Base-by-base conservation (phyloP, 208 protist species). In the Leptomonas pyrrhocoris region DNA sequence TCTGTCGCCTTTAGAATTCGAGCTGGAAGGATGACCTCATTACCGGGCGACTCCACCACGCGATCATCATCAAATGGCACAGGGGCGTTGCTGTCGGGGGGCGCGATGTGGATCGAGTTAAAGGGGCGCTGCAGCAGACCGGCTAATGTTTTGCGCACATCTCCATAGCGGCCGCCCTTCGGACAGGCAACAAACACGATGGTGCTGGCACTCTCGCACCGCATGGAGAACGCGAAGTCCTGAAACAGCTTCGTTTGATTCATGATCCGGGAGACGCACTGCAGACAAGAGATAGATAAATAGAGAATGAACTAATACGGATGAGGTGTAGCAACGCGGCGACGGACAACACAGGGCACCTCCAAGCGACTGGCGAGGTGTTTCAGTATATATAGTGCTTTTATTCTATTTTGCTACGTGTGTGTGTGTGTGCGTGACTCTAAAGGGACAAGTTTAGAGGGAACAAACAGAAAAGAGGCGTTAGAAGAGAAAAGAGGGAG, bases 61-160 rank as follows among this genome's bases (percentile, higher is more conserved):
- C 48, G 55, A 27, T 77, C 59, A 57, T 84, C 76, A 57, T 74
- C 65, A 34, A 88, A 79, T 3, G 71, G 75, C 50, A 54, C 57
- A 1, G 60, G 48, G 1, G 40, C 16, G 28, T 68, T 66, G 23
- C 21, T 50, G 2, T 53, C 31, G 1, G 55, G 48, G 11, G 80
- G 72, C 6, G 40, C 80, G 15, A 92, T 75, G 50, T 81, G 61
- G 6, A 88, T 57, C 0, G 78, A 77, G 18, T 48, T 48, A 64
- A 87, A 89, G 8, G 81, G 73, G 1, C 74, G 57, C 40, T 88
- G 81, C 38, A 92, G 64, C 31, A 92, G 67, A 0, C 74, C 80
- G 0, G 83, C 86, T 15, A 92, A 68, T 5, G 86, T 92, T 63
- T 92, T 92, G 28, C 86, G 77, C 42, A 92, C 83, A 61, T 92